Percentiles rank a stretch among this genome's conserved stretches.
These are phyloP conservation scores for Hevea brasiliensis DNA, from an alignment of 345 rosid species.

Conservation along the genomic window DNA sequence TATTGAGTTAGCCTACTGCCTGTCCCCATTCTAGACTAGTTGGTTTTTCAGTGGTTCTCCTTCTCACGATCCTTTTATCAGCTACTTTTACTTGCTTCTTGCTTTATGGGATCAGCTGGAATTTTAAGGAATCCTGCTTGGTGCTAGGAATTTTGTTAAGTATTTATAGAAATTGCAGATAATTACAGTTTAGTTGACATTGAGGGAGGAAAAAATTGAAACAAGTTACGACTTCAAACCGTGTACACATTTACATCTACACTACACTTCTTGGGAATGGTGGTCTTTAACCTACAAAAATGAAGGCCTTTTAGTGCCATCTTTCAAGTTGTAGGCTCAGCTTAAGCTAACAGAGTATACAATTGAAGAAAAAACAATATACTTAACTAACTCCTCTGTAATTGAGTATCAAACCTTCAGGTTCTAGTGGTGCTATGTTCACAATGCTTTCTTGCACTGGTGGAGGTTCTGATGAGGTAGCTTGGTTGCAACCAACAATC, in stretches of 20 bases:
- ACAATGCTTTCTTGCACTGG: slow-evolving; percentile 38
- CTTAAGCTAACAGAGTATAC: slow-evolving; percentile 24
- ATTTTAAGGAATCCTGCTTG: slow-evolving; percentile 13
- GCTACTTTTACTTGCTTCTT: background rate
- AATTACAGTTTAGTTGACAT: background rate
- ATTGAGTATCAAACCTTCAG: slow-evolving; percentile 46
- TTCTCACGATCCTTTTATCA: background rate
- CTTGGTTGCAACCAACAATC: slow-evolving; percentile 52
- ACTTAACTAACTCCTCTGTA: slow-evolving; percentile 40
- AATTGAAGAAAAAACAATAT: slow-evolving; percentile 10
- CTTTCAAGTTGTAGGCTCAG: slow-evolving; percentile 15
- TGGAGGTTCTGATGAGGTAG: slow-evolving; percentile 38
- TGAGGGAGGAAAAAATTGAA: slow-evolving; percentile 11
- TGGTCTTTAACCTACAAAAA: slow-evolving; percentile 16
- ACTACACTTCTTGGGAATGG: slow-evolving; percentile 20
- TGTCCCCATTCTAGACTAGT: background rate
- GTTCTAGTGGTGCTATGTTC: slow-evolving; percentile 51
- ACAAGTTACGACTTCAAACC: slow-evolving; percentile 27
- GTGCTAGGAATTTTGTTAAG: background rate
- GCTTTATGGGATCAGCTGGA: slow-evolving; percentile 14
- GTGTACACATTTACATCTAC: slow-evolving; percentile 33
- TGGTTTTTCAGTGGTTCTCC: background rate
- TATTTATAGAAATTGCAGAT: background rate
- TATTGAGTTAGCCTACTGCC: background rate
- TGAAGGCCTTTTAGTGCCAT: background rate